Conservation (phyloP, 768 basidiomycete species). For the Kwoniella pini region DNA sequence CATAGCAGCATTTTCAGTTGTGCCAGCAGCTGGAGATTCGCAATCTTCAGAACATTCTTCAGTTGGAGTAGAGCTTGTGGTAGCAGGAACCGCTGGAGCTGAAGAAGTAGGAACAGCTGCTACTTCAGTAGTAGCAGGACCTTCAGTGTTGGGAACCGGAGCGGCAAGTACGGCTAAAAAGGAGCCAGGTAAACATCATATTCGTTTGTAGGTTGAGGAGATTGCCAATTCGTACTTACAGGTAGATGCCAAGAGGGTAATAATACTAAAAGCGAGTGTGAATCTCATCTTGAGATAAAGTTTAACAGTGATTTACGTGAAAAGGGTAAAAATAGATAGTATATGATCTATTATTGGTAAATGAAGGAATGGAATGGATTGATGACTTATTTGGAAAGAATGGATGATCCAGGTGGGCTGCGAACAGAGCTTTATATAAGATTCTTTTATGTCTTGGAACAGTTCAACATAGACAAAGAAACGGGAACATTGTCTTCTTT, state of each 20-base stretch:
- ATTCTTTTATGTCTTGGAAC: background rate
- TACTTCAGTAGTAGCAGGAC: background rate
- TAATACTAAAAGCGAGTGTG: slow-evolving; percentile 17
- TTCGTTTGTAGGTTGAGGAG: too few species aligned
- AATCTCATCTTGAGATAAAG: slow-evolving; percentile 13
- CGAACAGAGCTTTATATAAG: background rate
- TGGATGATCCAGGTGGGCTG: background rate
- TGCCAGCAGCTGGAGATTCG: background rate
- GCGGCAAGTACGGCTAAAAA: slow-evolving; percentile 5
- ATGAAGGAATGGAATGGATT: background rate
- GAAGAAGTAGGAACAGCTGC: slow-evolving; percentile 3
- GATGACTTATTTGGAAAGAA: slow-evolving; percentile 1
- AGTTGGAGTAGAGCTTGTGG: background rate
- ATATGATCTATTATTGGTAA: too few species aligned
- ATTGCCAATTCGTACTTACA: background rate
- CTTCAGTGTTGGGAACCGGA: background rate
- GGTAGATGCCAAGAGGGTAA: slow-evolving; percentile 9
- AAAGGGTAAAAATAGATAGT: too few species aligned
- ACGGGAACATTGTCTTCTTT: too few species aligned
- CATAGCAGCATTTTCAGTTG: slow-evolving; percentile 3
- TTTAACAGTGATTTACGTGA: too few species aligned
- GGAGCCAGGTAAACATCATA: background rate
- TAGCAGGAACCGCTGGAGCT: background rate
- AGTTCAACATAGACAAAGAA: too few species aligned
- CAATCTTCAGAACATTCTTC: slow-evolving; percentile 1